phyloP scores from a whole-genome alignment of 2,329 filamentous ascomycete species.

The Beauveria varroae region DNA sequence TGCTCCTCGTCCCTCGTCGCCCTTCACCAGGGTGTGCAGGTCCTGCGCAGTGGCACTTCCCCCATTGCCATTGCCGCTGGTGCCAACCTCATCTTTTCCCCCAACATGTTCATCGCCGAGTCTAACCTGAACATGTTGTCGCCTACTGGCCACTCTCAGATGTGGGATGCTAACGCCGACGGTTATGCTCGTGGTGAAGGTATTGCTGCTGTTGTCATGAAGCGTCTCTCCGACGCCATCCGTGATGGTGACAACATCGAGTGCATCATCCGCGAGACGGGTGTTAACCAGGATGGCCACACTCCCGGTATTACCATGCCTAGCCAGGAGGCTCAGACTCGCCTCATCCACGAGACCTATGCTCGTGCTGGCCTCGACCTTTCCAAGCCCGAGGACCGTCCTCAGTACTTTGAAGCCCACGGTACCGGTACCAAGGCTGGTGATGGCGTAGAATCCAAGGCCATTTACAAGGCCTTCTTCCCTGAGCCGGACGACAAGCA shows the following conservation, averaged over 20 bases:
- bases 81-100: conserved; percentile 17
- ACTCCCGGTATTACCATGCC: conserved; percentile 50
- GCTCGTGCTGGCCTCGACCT: conserved; percentile 28
- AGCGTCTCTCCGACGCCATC: conserved; percentile 36
- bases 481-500: neutral
- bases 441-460: conserved; percentile 43
- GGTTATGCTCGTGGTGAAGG: conserved; percentile 49
- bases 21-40: conserved; percentile 25
- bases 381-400: conserved; percentile 20
- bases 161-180: conserved; percentile 37
- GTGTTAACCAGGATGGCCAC: conserved; percentile 45
- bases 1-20: conserved; percentile 27
- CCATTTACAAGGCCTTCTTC: conserved; percentile 36
- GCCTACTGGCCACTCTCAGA: conserved; percentile 25
- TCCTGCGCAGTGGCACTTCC: conserved; percentile 21
- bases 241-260: conserved; percentile 44
- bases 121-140: conserved; percentile 40
- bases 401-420: conserved; percentile 37
- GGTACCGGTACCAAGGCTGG: conserved; percentile 26
- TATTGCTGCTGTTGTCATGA: conserved; percentile 38
- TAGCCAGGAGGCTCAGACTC: conserved; percentile 32
- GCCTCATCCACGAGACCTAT: conserved; percentile 32
- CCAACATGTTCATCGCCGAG: conserved; percentile 15
- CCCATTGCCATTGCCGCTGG: conserved; percentile 35
- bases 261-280: conserved; percentile 39